Base-by-base conservation (phyloP, 1,284 basidiomycete species). In the Pseudozyma sp. region DNA sequence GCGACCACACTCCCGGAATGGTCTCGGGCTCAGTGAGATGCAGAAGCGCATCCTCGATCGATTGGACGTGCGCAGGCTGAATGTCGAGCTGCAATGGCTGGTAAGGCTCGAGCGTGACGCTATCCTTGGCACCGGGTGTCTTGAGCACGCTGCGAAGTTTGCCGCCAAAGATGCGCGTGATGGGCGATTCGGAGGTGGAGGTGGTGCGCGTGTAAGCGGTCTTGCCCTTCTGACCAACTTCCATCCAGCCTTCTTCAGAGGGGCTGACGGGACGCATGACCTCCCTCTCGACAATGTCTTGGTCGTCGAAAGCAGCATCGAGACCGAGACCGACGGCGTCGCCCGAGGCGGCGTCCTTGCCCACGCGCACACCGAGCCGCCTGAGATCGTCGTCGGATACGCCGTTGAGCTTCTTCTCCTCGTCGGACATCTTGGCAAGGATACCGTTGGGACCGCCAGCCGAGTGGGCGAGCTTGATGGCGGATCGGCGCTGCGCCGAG, bases 161-260 rank as follows among this genome's bases (percentile, higher is more conserved):
- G 40, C 95, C 94, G 34, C 94, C 94, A 83, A 98, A 99, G 74
- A 98, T 92, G 39, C 91, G 88, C 1, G 93, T 93, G 62, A 99
- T 92, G 1, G 94, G 92, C 4, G 94, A 94, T 72, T 96, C 93
- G 5, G 88, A 88, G 1, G 89, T 89, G 83, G 92, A 93, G 51
- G 91, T 90, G 42, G 90, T 91, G 49, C 94, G 87, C 2, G 94
- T 94, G 50, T 92, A 87, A n/a, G 92, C 90, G 17, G 88, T 90
- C 80, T 90, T 89, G 80, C 97, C 97, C 85, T 91, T 91, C 85
- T 91, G 93, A 33, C 94, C 94, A 0, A 99, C 94, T 85, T 98
- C 95, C 46, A 93, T 85, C 96, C 96, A 98, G 30, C 86, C 86
- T 14, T 83, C 68, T 37, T 80, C 81, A 34, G 60, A 60, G 5